Evolutionary conservation across 345 rosid species (phyloP), one percentile per base, ranked within the genome.

Genomic region (Eucalyptus curtisii): DNA sequence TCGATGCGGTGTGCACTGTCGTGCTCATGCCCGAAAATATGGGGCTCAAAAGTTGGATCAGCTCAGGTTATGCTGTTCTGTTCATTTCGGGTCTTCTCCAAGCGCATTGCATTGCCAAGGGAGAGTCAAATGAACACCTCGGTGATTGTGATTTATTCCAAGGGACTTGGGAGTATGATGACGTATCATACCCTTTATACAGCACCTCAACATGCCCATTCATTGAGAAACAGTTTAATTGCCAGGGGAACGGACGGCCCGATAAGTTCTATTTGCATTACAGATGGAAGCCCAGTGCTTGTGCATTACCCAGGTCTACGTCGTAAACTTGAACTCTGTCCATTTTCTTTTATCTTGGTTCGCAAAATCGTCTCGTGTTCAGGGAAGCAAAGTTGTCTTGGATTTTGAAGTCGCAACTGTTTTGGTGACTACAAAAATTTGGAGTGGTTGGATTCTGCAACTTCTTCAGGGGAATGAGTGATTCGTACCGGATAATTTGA

Each of bases 191-290:
- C 64, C 95, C 95, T 87, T 90, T 92, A 40, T 93, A 95, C 88
- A 61, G 90, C 85, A 80, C 91, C 30, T 89, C 93, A 16, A n/a
- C 87, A 30, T 95, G 97, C 85, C 93, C 95, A 6, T 94, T 94
- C 87, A 89, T 95, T 16, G 93, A 93, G 88, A 88, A 48, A 84
- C 94, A 93, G 87, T 95, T 95, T 84, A 87, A 92, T 66, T 94
- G 97, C 89, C 93, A 87, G 66, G 90, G 90, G 86, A 95, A 95
- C 61, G 94, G 95, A 19, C 95, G 96, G 16, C 94, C 93, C 1
- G 96, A 95, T 88, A 84, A 33, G 12, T 87, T 86, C 24, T 94
- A 92, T 87, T 92, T 93, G 88, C 92, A 90, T 11, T 95, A 92
- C 81, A 91, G 90, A 88, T 95, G 97, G 97, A 91, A 92, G 89